Conservation (phyloP, 2,329 filamentous ascomycete species). For the Xylaria sp. region DNA sequence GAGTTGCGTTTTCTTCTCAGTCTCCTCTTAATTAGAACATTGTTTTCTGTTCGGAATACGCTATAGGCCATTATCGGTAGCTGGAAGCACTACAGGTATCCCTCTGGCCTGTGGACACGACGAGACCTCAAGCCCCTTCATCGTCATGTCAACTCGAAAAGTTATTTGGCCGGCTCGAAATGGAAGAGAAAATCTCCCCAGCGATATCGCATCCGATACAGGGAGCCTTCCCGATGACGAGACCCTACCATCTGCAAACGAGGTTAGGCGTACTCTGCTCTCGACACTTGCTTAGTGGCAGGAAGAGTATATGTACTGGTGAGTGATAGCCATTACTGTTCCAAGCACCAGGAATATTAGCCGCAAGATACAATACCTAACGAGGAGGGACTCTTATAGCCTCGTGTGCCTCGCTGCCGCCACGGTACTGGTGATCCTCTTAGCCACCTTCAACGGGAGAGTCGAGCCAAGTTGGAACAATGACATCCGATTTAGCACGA, state of each 20-base stretch:
- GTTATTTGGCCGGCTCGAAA: slow-evolving; percentile 15
- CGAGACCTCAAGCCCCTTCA: neutral
- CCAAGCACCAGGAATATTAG: neutral
- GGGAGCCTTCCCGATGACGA: slow-evolving; percentile 20
- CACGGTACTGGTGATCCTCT: slow-evolving; percentile 37
- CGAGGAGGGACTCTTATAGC: neutral
- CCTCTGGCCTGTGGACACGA: too few relatives aligned
- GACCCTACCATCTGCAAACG: slow-evolving; percentile 30
- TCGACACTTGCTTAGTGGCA: slow-evolving; percentile 45
- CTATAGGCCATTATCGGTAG: neutral
- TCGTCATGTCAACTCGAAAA: slow-evolving; percentile 4
- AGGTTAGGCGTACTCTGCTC: slow-evolving; percentile 33
- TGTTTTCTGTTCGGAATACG: neutral
- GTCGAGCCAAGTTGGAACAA: slow-evolving; percentile 39
- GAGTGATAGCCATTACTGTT: neutral
- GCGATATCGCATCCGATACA: slow-evolving; percentile 18
- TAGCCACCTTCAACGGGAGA: slow-evolving; percentile 41
- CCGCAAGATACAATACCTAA: neutral
- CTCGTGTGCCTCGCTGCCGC: slow-evolving; percentile 40
- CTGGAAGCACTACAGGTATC: neutral
- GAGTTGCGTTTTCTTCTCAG: too few relatives aligned
- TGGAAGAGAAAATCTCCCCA: slow-evolving; percentile 2
- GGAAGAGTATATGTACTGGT: slow-evolving; percentile 44
- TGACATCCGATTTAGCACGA: slow-evolving; percentile 43
- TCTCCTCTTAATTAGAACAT: too few relatives aligned